phyloP scores from a whole-genome alignment of 805 yeast genomes.

The Tetrapisispora namnaoensis region DNA sequence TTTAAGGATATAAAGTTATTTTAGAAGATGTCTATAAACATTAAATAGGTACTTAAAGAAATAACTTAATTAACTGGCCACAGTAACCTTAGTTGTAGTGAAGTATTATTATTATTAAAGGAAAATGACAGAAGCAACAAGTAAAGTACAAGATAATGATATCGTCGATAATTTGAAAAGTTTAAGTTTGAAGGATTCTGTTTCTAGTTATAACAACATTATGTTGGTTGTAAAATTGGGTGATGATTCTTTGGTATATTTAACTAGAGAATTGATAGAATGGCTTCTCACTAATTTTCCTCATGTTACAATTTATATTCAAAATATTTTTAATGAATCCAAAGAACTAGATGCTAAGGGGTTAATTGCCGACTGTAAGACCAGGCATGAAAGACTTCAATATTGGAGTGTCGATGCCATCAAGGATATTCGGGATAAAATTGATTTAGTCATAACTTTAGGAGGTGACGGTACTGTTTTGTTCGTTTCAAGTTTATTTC shows the following conservation, averaged over 20 bases:
- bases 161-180: neutral
- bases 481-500: constrained; percentile 77
- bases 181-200: neutral
- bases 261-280: constrained; percentile 66
- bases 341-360: constrained; percentile 51
- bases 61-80: too few species aligned
- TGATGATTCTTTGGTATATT: constrained; percentile 60
- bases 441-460: constrained; percentile 72
- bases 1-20: too few species aligned
- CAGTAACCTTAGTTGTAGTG: too few species aligned
- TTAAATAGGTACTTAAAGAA: too few species aligned
- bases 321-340: constrained; percentile 50
- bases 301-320: constrained; percentile 54
- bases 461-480: constrained; percentile 97
- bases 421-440: constrained; percentile 28
- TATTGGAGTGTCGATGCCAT: constrained; percentile 63
- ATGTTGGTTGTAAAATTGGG: constrained; percentile 32
- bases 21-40: too few species aligned
- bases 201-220: neutral
- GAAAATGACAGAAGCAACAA: neutral
- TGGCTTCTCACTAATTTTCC: constrained; percentile 46
- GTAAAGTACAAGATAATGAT: neutral
- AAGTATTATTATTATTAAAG: too few species aligned
- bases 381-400: constrained; percentile 37
- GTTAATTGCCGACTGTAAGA: constrained; percentile 34